phyloP scores from a whole-genome alignment of 2,329 filamentous ascomycete genomes.

The Escovopsis weberi region DNA sequence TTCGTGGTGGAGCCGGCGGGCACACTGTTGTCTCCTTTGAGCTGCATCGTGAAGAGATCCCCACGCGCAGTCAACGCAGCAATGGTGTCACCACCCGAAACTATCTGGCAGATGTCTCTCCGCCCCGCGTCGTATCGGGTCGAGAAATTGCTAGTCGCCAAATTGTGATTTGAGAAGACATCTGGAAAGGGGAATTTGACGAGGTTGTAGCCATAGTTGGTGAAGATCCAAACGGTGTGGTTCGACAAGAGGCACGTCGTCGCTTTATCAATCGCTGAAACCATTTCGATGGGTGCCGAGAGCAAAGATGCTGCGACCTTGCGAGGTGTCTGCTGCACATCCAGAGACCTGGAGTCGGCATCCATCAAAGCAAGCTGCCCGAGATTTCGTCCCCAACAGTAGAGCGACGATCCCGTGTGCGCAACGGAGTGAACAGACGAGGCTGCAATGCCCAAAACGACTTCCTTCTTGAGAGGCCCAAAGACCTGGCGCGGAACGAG shows the following conservation, averaged over 20 bases:
- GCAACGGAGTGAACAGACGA: slow-evolving; percentile 87
- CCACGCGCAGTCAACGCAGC: slow-evolving; percentile 73
- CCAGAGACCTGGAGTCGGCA: slow-evolving; percentile 81
- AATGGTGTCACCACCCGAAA: slow-evolving; percentile 80
- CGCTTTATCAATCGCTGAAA: slow-evolving; percentile 80
- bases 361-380: slow-evolving; percentile 91
- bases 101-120: slow-evolving; percentile 61
- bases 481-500: slow-evolving; percentile 76
- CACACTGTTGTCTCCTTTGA: slow-evolving; percentile 50
- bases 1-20: slow-evolving; percentile 70
- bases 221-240: slow-evolving; percentile 83
- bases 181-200: slow-evolving; percentile 66
- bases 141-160: slow-evolving; percentile 37
- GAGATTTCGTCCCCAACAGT: slow-evolving; percentile 89
- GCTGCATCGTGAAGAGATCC: slow-evolving; percentile 73
- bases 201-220: slow-evolving; percentile 90
- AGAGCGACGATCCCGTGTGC: slow-evolving; percentile 66
- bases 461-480: slow-evolving; percentile 77
- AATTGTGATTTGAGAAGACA: slow-evolving; percentile 53
- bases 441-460: slow-evolving; percentile 67
- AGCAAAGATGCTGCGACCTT: slow-evolving; percentile 72
- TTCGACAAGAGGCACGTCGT: slow-evolving; percentile 77
- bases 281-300: slow-evolving; percentile 55
- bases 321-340: slow-evolving; percentile 66
- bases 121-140: slow-evolving; percentile 42